A percentile compares a stretch with the other conserved stretches of the same genome.
Evolutionary conservation across 2,329 filamentous ascomycete genomes (phyloP).

Genomic region (Neurospora crassa): DNA sequence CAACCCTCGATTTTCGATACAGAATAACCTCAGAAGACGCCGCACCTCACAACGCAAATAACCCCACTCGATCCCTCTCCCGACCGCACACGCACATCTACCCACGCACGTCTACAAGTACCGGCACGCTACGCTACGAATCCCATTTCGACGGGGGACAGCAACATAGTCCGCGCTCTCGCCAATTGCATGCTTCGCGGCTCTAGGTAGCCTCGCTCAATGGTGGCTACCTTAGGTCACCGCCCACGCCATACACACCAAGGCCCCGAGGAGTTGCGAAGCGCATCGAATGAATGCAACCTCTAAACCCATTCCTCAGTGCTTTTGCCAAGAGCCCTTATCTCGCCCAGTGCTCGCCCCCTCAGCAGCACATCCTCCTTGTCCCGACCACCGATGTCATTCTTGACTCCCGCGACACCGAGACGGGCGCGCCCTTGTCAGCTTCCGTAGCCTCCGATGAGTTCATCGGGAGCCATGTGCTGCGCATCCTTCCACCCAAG

Average conservation of each 20-base stretch:
- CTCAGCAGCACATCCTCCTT: constrained; percentile 86
- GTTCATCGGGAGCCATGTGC: constrained; percentile 91
- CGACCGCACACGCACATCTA: not conserved
- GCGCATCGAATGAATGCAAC: constrained; percentile 64
- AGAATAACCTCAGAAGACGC: not conserved
- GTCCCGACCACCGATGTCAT: constrained; percentile 91
- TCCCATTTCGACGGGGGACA: not conserved
- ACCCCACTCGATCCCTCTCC: not conserved
- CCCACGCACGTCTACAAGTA: not conserved
- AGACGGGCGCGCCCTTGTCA: constrained; percentile 64
- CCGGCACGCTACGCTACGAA: not conserved
- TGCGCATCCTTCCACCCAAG: constrained; percentile 61
- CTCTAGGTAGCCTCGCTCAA: constrained; percentile 8
- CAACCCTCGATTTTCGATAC: not conserved
- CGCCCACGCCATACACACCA: constrained; percentile 9
- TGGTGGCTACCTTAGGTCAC: constrained; percentile 11
- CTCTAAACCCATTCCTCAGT: constrained; percentile 95
- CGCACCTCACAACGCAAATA: not conserved
- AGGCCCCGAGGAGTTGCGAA: constrained; percentile 10
- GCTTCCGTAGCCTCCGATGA: constrained; percentile 87
- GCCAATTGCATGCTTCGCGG: constrained; percentile 10
- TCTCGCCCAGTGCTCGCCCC: constrained; percentile 80
- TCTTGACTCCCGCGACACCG: constrained; percentile 77
- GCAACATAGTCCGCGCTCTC: not conserved
- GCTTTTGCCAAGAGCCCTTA: constrained; percentile 98